phyloP scores from a whole-genome alignment of 305 asterid species.

The Stenogyne calaminthoides region DNA sequence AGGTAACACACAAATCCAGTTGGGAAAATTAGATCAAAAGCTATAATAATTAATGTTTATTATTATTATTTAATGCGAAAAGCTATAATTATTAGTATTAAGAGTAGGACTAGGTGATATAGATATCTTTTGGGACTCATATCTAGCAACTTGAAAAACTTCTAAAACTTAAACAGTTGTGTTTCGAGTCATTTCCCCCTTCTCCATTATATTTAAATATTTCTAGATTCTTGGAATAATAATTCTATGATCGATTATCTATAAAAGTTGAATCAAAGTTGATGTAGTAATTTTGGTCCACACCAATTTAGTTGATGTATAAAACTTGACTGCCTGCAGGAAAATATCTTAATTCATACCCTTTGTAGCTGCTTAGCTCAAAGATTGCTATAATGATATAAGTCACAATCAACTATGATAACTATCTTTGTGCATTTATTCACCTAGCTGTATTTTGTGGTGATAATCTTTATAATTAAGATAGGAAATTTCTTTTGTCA shows the following conservation, averaged over 20 bases:
- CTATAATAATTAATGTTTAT: neutral
- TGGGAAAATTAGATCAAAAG: slow-evolving; percentile 14
- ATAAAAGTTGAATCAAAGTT: neutral
- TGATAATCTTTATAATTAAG: neutral
- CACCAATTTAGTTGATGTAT: neutral
- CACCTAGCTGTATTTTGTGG: neutral
- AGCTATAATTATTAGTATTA: neutral
- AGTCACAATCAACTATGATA: slow-evolving; percentile 12
- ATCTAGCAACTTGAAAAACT: slow-evolving; percentile 20
- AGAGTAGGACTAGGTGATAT: neutral
- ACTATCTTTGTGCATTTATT: neutral
- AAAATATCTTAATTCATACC: neutral
- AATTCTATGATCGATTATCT: neutral
- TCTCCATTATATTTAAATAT: neutral
- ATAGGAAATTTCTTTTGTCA: neutral
- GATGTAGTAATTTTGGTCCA: neutral
- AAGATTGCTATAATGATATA: neutral
- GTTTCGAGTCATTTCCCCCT: neutral
- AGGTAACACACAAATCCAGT: neutral
- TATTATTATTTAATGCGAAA: neutral
- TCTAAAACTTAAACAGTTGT: neutral
- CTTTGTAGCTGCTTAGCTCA: neutral
- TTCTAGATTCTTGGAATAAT: neutral
- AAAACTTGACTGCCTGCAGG: neutral
- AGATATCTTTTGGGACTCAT: slow-evolving; percentile 5